Percentiles rank a stretch among this genome's conserved stretches.
Evolutionary conservation across 2,329 filamentous ascomycete genomes (phyloP).

Genomic region (Hypoxylon rubiginosum): DNA sequence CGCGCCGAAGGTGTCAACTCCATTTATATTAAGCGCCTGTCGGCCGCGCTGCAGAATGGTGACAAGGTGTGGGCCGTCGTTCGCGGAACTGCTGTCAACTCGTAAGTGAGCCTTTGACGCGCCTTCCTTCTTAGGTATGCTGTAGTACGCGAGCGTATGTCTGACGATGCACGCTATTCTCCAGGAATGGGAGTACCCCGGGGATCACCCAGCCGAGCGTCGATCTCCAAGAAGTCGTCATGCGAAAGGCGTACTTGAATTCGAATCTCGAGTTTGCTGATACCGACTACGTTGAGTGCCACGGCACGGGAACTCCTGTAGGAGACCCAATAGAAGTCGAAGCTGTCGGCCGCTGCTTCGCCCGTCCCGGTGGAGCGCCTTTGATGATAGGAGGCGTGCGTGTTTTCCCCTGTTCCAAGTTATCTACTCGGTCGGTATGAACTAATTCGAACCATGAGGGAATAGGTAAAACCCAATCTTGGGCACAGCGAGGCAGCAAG

Average conservation of each 20-base stretch:
- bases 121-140: too few relatives aligned
- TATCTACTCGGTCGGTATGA: too few relatives aligned
- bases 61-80: constrained; percentile 38
- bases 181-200: constrained; percentile 57
- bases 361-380: not conserved
- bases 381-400: constrained; percentile 36
- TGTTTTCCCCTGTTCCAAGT: too few relatives aligned
- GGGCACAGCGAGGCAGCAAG: constrained; percentile 42
- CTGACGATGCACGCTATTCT: too few relatives aligned
- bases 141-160: too few relatives aligned
- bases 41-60: constrained; percentile 53
- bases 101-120: constrained; percentile 19
- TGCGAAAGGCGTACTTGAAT: constrained; percentile 53
- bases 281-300: constrained; percentile 48
- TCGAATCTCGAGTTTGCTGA: constrained; percentile 49
- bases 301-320: too few relatives aligned
- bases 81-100: constrained; percentile 37
- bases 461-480: too few relatives aligned
- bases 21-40: constrained; percentile 61
- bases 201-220: constrained; percentile 62
- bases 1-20: constrained; percentile 63
- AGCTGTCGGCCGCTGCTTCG: constrained; percentile 33
- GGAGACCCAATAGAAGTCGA: constrained; percentile 49
- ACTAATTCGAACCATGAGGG: too few relatives aligned
- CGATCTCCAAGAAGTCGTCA: constrained; percentile 52